Evolutionary conservation across 148 eudicot species (phyloP), one percentile per base, ranked within the genome.

Genomic region (Camellia lanceoleosa): DNA sequence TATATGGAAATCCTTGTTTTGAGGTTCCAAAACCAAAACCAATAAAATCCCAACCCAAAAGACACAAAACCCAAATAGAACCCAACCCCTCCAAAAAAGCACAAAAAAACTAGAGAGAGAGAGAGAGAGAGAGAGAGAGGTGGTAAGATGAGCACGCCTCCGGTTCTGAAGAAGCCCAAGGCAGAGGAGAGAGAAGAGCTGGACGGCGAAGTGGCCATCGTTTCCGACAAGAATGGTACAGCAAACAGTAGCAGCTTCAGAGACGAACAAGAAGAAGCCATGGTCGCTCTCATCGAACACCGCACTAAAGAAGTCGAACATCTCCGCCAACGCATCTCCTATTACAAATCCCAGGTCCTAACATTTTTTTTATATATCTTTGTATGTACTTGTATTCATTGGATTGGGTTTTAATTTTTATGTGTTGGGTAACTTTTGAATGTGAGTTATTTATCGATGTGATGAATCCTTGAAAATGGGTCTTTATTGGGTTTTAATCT

Each of bases 241-340:
- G 73, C 46, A 15, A 79, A 62, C 0, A 81, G 67, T 23, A 23
- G 23, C 23, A 82, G 54, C 61, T 73, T 41, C 7, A 73, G 44
- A 38, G 60, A 68, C 7, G 92, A 89, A 64, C 89, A 91, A 80
- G 97, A 95, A 82, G 92, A 93, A 84, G 93, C 91, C 10, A 81
- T 95, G 64, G 83, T 90, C 54, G 97, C 92, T 70, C 88, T 95
- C 5, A 84, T 90, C 76, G 94, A 95, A 68, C 97, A 95, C 23
- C 96, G 98, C 16, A 76, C 89, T 43, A 89, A 90, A 80, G 97
- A 93, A 87, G 97, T 93, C 30, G 88, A 89, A 74, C 92, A 90
- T 73, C 88, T 88, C 70, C 88, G 89, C 10, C 86, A 83, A 60
- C 93, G 92, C 66, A 82, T 95, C 76, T 30, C 90, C 19, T 91